A percentile compares a stretch with the other conserved stretches of the same genome.
These are phyloP conservation scores for Jasminum sambac DNA, from an alignment of 257 asterid genomes.

Conservation along the genomic window DNA sequence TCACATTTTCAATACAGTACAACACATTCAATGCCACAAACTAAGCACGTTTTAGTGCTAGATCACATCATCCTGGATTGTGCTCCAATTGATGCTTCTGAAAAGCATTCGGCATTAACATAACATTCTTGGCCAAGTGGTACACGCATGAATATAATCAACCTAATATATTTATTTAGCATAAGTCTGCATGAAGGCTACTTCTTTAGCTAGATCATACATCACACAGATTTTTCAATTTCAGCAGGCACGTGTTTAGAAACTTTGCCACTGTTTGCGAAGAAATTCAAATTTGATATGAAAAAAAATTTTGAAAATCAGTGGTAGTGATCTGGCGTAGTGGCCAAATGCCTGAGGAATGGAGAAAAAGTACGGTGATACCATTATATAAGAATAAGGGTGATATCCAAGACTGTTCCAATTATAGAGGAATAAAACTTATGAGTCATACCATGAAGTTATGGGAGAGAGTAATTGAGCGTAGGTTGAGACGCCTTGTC, in stretches of 20 bases:
- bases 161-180: background rate
- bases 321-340: no score
- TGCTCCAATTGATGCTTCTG: background rate
- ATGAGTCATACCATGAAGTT: no score
- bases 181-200: background rate
- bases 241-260: background rate
- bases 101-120: background rate
- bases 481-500: no score
- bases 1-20: background rate
- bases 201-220: background rate
- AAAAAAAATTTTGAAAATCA: no score
- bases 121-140: background rate
- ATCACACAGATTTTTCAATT: background rate
- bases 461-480: no score
- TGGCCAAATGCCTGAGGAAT: no score
- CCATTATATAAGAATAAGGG: no score
- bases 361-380: no score
- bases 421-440: no score
- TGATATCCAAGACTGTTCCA: no score
- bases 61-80: background rate
- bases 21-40: background rate
- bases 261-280: no score
- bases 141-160: background rate
- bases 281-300: no score
- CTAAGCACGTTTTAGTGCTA: background rate